Base-by-base conservation (phyloP, 495 filamentous ascomycete genomes). In the Aspergillus campestris region DNA sequence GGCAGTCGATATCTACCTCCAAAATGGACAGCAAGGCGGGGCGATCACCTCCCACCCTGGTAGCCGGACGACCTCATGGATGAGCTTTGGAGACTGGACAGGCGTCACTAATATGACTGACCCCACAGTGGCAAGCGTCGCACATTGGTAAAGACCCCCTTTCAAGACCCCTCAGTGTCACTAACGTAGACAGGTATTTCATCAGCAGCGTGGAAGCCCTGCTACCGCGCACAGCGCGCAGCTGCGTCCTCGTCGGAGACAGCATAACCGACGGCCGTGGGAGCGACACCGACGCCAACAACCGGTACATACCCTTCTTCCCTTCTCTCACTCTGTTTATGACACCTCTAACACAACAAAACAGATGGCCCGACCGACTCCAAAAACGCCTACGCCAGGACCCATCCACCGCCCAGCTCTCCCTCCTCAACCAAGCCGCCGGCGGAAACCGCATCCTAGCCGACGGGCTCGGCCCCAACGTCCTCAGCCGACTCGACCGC, bases 191-290 rank as follows among this genome's bases (percentile, higher is more conserved):
- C 45, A 71, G 82, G 82, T 75, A 71, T 58, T 86, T 80, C 42
- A 56, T 85, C 34, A 77, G 66, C 24, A 74, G 67, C 1, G 64
- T 86, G 18, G 83, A 87, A 56, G 82, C 71, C 6, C 75, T 69
- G 59, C 60, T 66, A 3, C 70, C 77, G 0, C 50, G 55, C 7
- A 40, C 67, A 27, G 58, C 63, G 5, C 52, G 59, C 8, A 69
- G 72, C 7, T 72, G 86, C 31, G 70, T 73, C 3, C 77, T 89
- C 27, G 66, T 89, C 5, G 83, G 84, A 5, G 84, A 89, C 56
- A 83, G 79, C 51, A 86, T 89, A 51, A 87, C 83, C 5, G 84
- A 87, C 44, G 84, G 84, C 0, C 70, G 80, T 2, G 77, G 78
- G 28, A 83, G 78, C 58, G 73, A 65, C 31, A 78, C 78, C 24